Evolutionary conservation across 371 early-diverging fungal species (phyloP), one percentile per base, ranked within the genome.

Genomic region (Lichtheimia corymbifera): DNA sequence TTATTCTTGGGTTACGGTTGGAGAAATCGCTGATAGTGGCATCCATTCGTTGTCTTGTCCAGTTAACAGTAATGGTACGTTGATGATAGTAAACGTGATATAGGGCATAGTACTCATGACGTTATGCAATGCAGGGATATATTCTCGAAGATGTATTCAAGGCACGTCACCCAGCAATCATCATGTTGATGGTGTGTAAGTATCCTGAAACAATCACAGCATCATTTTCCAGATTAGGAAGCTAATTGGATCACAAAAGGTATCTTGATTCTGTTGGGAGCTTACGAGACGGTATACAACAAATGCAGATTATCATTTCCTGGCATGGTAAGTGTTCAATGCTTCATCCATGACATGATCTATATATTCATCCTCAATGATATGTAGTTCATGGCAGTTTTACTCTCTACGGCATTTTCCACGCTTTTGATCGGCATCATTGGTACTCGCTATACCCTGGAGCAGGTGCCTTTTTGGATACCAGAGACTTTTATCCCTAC

Each of bases 401-500:
- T 82, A 9, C 43, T 79, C 30, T 81, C 83, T 9, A 82, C 84
- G 41, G 72, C 66, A 4, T 69, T 70, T 56, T 77, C 82, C 3
- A 81, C 83, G 12, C 53, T 83, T 25, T 64, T 83, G 53, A 77
- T 85, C 25, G 84, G 83, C 35, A 72, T 88, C 14, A 68, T 90
- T 64, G 88, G 90, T 28, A 83, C 86, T 17, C 72, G 82, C 35
- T 84, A 76, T 68, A 89, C 94, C 14, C 88, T 95, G 76, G 83
- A 84, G n/a, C 85, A 90, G 56, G 62, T 76, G 12, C 91, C 93
- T 0, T 88, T 91, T 61, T 91, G 83, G 72, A 66, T 83, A 6
- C 91, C 95, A 5, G 86, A 85, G 50, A 80, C 90, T 53, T 96
- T 93, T 67, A 90, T 96, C 44, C 95, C 96, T 13, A 92, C 91